These are phyloP conservation scores for Podosphaera xanthii DNA, from an alignment of 2,329 filamentous ascomycete genomes.

Conservation along the genomic window DNA sequence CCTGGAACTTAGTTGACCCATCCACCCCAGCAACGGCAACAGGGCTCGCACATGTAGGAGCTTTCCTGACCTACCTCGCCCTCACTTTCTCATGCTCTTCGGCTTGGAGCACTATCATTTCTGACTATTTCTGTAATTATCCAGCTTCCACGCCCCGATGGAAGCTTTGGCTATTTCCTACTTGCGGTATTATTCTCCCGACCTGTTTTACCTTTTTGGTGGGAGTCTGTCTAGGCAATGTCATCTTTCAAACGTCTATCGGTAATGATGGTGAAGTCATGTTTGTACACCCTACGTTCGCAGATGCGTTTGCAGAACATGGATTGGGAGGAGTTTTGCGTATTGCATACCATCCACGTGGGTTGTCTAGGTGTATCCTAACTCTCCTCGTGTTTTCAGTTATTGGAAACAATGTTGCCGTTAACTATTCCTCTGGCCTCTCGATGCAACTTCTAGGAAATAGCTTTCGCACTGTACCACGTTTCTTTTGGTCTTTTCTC, in stretches of 20 bases:
- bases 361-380: conserved; percentile 25
- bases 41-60: conserved; percentile 17
- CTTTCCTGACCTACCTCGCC: conserved; percentile 12
- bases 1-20: conserved; percentile 21
- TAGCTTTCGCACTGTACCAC: conserved; percentile 16
- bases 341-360: conserved; percentile 21
- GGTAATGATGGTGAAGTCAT: conserved; percentile 5
- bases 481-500: conserved; percentile 15
- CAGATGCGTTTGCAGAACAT: conserved; percentile 19
- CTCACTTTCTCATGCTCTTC: conserved; percentile 13
- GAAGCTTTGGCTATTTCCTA: conserved; percentile 14
- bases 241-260: conserved; percentile 10
- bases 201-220: conserved; percentile 21
- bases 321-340: conserved; percentile 25
- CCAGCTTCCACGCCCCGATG: conserved; percentile 14
- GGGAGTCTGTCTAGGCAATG: conserved; percentile 21
- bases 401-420: conserved; percentile 14
- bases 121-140: conserved; percentile 16
- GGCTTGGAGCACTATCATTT: conserved; percentile 15
- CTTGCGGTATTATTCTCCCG: conserved; percentile 12
- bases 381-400: conserved; percentile 15
- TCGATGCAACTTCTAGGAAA: conserved; percentile 13
- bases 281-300: conserved; percentile 18
- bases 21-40: conserved; percentile 15
- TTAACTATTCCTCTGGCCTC: conserved; percentile 15